phyloP scores from a whole-genome alignment of 1,284 basidiomycete species.

The Microbotryomycetes sp. region DNA sequence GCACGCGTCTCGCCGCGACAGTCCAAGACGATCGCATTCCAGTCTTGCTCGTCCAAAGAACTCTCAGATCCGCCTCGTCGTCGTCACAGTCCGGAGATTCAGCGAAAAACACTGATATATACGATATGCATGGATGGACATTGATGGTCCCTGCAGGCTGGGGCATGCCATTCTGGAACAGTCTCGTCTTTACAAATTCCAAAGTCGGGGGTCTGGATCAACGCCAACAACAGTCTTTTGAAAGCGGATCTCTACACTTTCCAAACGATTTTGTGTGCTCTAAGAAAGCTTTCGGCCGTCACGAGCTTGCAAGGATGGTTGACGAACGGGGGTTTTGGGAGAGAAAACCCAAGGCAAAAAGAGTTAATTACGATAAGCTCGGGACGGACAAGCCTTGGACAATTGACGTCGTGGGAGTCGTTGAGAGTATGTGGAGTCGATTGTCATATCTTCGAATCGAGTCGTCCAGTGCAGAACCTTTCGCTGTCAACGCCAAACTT shows the following conservation, averaged over 20 bases:
- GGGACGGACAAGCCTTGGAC: constrained; percentile 54
- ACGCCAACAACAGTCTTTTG: constrained; percentile 64
- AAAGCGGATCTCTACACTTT: constrained; percentile 63
- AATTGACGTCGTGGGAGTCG: constrained; percentile 39
- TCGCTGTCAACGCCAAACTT: not conserved
- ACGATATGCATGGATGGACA: constrained; percentile 66
- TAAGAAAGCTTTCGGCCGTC: constrained; percentile 46
- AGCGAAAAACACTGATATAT: constrained; percentile 30
- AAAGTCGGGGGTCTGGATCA: constrained; percentile 74
- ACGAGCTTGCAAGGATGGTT: constrained; percentile 46
- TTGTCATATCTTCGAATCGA: constrained; percentile 8
- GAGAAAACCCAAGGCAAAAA: constrained; percentile 73
- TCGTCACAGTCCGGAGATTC: constrained; percentile 7
- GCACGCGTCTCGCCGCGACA: constrained; percentile 56
- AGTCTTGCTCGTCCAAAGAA: constrained; percentile 69
- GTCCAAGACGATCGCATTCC: constrained; percentile 73
- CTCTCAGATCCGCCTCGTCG: constrained; percentile 44
- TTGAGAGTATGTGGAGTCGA: constrained; percentile 13
- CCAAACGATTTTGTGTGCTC: constrained; percentile 71
- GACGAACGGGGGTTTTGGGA: constrained; percentile 61
- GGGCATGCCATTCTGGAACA: constrained; percentile 76
- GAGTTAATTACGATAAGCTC: constrained; percentile 60
- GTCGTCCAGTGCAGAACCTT: not conserved
- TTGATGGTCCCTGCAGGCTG: constrained; percentile 75
- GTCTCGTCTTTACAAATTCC: constrained; percentile 68